Evolutionary conservation across 805 yeast genomes (phyloP).

Genomic region (Saturnispora quitensis): DNA sequence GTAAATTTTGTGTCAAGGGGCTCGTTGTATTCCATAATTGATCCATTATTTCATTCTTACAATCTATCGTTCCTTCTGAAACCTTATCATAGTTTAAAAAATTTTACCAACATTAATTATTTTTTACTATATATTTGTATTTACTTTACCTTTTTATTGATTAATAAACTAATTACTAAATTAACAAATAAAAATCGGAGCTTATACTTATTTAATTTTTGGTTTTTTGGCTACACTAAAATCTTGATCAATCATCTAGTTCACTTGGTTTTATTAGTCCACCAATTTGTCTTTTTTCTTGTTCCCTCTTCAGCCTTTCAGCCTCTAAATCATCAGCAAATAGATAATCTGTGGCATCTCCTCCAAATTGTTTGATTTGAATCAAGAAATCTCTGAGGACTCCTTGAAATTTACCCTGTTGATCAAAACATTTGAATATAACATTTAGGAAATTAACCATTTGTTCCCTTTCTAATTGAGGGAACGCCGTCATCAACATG

Average conservation of each 20-base stretch:
- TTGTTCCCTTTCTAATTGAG: conserved; percentile 79
- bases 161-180: not conserved
- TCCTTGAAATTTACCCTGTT: conserved; percentile 67
- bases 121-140: too few species aligned
- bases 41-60: not conserved
- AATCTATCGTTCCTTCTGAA: not conserved
- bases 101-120: not conserved
- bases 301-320: conserved; percentile 49
- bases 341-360: conserved; percentile 88
- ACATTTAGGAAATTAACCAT: conserved; percentile 73
- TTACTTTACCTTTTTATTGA: not conserved
- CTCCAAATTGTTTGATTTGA: conserved; percentile 92
- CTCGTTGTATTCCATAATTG: not conserved
- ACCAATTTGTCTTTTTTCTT: conserved; percentile 79
- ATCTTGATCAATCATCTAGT: conserved; percentile 51
- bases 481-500: conserved; percentile 83
- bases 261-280: conserved; percentile 93
- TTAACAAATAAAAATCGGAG: not conserved
- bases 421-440: conserved; percentile 62
- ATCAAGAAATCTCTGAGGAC: conserved; percentile 91
- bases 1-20: not conserved
- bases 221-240: not conserved
- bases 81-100: not conserved
- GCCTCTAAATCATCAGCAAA: conserved; percentile 88
- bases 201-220: not conserved